phyloP scores from a whole-genome alignment of 129 eudicot genomes.

The Silybum marianum region DNA sequence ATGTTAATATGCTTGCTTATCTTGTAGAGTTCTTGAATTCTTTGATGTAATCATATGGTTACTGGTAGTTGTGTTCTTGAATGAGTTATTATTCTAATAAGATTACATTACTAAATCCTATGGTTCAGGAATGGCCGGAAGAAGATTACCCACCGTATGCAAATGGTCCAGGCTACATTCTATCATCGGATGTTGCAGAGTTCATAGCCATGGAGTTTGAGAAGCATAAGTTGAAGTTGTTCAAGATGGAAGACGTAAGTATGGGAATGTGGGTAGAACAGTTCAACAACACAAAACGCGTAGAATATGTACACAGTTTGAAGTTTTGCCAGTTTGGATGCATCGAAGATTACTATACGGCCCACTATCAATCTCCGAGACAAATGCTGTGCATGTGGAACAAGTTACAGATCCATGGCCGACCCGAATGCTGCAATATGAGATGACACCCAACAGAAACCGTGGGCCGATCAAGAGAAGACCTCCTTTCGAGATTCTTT shows the following conservation, averaged over 20 bases:
- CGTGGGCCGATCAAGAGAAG: conserved; percentile 31
- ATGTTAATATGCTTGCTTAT: background rate
- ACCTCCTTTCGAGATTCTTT: conserved; percentile 32
- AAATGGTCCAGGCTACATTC: conserved; percentile 87
- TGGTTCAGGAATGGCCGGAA: conserved; percentile 90
- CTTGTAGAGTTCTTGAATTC: background rate
- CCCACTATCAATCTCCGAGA: conserved; percentile 94
- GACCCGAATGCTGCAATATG: conserved; percentile 84
- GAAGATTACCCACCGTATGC: conserved; percentile 92
- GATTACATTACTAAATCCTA: background rate
- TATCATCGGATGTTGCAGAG: conserved; percentile 83
- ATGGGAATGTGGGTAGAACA: conserved; percentile 99
- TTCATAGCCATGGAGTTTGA: conserved; percentile 66
- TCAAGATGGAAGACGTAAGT: conserved; percentile 98
- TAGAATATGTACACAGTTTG: conserved; percentile 78
- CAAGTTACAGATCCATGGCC: conserved; percentile 64
- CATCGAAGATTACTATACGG: conserved; percentile 74
- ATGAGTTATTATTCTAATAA: background rate
- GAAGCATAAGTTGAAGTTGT: conserved; percentile 72
- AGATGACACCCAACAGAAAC: conserved; percentile 48
- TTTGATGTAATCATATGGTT: no score
- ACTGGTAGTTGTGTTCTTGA: background rate
- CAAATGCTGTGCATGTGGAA: conserved; percentile 96
- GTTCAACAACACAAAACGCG: conserved; percentile 64
- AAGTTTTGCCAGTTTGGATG: conserved; percentile 95